Evolutionary conservation across 164 flowering plant genomes (phyloP).

Genomic region (Chimonanthus praecox): DNA sequence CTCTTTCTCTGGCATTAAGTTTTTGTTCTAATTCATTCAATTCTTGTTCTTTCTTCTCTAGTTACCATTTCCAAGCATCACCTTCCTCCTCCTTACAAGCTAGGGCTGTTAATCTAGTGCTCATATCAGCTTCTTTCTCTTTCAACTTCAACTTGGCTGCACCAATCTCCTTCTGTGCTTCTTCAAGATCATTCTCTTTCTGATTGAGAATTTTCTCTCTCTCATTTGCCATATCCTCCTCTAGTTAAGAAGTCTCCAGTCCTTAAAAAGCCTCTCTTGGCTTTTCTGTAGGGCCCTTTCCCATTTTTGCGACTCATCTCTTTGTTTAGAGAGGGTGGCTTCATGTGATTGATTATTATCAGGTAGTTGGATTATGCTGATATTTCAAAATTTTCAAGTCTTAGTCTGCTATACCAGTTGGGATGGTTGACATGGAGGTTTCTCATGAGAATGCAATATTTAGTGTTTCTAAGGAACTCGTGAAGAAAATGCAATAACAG

Average conservation of each 20-base stretch:
- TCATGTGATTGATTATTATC: constrained; percentile 35
- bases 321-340: constrained; percentile 45
- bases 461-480: no score
- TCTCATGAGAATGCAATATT: constrained; percentile 20
- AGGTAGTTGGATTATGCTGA: neutral
- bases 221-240: constrained; percentile 71
- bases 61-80: constrained; percentile 26
- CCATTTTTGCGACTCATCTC: constrained; percentile 74
- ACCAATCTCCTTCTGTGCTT: constrained; percentile 41
- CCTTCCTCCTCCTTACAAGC: constrained; percentile 35
- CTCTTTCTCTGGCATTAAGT: constrained; percentile 67
- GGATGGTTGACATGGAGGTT: constrained; percentile 22
- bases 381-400: neutral
- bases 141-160: constrained; percentile 24
- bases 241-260: constrained; percentile 42
- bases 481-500: no score
- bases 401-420: neutral
- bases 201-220: constrained; percentile 37
- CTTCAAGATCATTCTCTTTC: constrained; percentile 57
- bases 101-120: constrained; percentile 7
- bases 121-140: constrained; percentile 56
- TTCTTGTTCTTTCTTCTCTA: constrained; percentile 55
- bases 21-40: constrained; percentile 49
- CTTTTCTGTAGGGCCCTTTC: constrained; percentile 63
- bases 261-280: constrained; percentile 58